A percentile compares a stretch with the other conserved stretches of the same genome.
phyloP scores from a whole-genome alignment of 345 rosid genomes.

The Eucalyptus coolabah region DNA sequence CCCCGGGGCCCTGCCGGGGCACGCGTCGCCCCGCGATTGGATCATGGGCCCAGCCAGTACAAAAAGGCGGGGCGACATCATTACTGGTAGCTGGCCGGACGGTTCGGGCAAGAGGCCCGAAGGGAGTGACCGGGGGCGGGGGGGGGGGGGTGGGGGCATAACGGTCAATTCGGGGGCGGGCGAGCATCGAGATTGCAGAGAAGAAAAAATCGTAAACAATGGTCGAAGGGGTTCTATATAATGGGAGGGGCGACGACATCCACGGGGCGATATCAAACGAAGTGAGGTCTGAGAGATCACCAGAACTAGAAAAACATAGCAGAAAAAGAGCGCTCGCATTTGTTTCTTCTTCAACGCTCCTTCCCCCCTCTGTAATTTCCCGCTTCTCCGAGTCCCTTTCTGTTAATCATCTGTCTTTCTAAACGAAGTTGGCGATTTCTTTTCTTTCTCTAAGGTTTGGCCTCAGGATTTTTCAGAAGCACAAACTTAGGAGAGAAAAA shows the following conservation, averaged over 20 bases:
- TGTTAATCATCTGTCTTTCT: slow-evolving; percentile 72
- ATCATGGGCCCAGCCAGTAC: rapidly evolving
- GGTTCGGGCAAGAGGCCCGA: not conserved
- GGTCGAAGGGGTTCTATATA: not conserved
- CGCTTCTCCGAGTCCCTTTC: slow-evolving; percentile 70
- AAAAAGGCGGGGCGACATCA: not conserved
- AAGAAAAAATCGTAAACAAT: not conserved
- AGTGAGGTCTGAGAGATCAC: not conserved
- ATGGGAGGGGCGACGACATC: not conserved
- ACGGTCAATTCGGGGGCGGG: not conserved
- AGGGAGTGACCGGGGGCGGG: too few relatives aligned
- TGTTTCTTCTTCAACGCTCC: not conserved
- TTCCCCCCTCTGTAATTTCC: not conserved
- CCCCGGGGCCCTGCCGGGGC: not conserved
- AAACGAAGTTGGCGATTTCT: not conserved
- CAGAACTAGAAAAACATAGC: not conserved
- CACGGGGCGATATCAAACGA: not conserved
- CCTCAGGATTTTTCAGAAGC: not conserved
- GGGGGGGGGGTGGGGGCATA: not conserved
- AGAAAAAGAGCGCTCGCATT: not conserved
- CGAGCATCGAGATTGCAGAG: not conserved
- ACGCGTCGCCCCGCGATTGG: not conserved
- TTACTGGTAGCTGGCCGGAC: not conserved
- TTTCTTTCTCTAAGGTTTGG: slow-evolving; percentile 23
- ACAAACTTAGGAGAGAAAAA: not conserved